Base-by-base conservation (phyloP, 108 stramenopile genomes). In the Skeletonema costatum region DNA sequence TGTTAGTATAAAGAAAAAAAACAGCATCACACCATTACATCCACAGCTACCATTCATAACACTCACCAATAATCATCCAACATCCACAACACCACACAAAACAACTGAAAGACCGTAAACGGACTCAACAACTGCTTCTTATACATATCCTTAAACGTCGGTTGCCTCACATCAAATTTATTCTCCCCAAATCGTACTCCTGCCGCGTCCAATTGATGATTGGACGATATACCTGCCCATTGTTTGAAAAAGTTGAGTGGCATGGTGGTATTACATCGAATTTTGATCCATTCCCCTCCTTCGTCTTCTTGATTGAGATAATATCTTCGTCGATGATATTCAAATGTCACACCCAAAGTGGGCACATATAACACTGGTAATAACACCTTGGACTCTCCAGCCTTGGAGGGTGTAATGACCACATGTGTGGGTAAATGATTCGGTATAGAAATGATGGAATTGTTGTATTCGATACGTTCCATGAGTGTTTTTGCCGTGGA, bases 61-160 rank as follows among this genome's bases (percentile, higher is more conserved):
- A 56, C 53, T 56, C 53, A 56, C 53, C 53, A 56, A 89, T 96
- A 98, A 60, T 96, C 92, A 82, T 99, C 98, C 70, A 99, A 82
- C 85, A 96, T 85, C 97, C 98, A 99, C 32, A 99, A 74, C 2
- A 96, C 72, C 39, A 93, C 92, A 67, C 91, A 93, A 73, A 96
- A 97, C 12, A 97, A 75, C 85, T 97, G 97, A 82, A 98, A 98
- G 16, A 97, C 95, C 1, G 94, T 94, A 84, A 98, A 95, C 7
- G 96, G 98, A 66, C 84, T 91, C 56, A 97, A 78, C 29, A 99
- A 77, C 78, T 99, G 98, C 48, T 84, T 78, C 85, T 95, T 94
- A 92, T 98, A 99, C 80, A 99, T 71, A 60, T 97, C 97, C 72
- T 74, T 67, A 71, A 99, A 99, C 5, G 91, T 87, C 12, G 98